Percentiles rank a stretch among this genome's conserved stretches.
Evolutionary conservation across 495 filamentous ascomycete genomes (phyloP).

Genomic region (Lepraria neglecta): DNA sequence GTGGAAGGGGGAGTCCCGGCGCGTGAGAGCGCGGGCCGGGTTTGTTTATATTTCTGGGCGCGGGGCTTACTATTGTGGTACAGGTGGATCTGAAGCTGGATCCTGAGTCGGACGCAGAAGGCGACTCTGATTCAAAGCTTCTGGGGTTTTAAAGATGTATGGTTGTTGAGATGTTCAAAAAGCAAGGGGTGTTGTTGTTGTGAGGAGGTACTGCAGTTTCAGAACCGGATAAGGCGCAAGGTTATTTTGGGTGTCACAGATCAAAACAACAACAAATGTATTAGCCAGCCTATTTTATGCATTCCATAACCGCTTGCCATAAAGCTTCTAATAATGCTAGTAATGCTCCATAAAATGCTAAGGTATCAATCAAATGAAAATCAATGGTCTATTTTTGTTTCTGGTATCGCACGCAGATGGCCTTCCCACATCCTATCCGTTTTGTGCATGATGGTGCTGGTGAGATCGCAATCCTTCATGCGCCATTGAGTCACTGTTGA

Average conservation of each 20-base stretch:
- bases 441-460: conserved; percentile 11
- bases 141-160: not conserved
- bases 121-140: conserved; percentile 3
- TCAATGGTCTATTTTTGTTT: conserved; percentile 4
- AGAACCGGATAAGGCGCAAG: conserved; percentile 9
- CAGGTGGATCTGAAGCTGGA: not conserved
- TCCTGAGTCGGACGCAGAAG: not conserved
- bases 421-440: conserved; percentile 4
- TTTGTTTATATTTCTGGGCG: conserved; percentile 18
- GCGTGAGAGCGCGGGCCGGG: conserved; percentile 13
- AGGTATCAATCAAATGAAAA: conserved; percentile 8
- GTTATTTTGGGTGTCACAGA: conserved; percentile 4
- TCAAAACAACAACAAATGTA: conserved; percentile 17
- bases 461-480: conserved; percentile 2
- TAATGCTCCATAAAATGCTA: not conserved
- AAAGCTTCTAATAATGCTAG: not conserved
- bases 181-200: conserved; percentile 10
- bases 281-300: conserved; percentile 8
- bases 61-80: not conserved
- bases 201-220: conserved; percentile 10
- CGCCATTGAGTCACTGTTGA: conserved; percentile 17
- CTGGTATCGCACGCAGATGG: conserved; percentile 6
- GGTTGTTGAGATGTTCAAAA: conserved; percentile 1
- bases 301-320: conserved; percentile 12
- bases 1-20: not conserved